Base-by-base conservation (phyloP, 2,329 filamentous ascomycete species). In the Coniella vitis region DNA sequence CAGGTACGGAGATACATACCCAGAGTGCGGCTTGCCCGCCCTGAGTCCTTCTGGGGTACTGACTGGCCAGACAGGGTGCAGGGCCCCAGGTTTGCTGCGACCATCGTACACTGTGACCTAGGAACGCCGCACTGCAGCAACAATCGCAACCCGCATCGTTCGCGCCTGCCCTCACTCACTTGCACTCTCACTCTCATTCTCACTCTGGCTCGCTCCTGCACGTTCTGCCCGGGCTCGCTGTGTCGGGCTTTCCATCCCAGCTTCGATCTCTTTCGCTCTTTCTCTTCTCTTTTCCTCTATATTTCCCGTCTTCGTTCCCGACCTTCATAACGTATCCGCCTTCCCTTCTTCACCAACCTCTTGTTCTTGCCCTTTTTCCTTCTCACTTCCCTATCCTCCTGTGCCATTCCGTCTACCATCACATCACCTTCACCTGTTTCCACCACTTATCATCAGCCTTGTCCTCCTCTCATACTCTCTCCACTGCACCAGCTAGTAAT, bases 381-480 rank as follows among this genome's bases (percentile, higher is more conserved):
- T 52, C 56, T 55, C 57, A 58, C 59, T 57, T 60, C 55, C 45
- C 60, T 48, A 53, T 53, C 56, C 56, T 53, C 49, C 46, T 55
- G 35, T 53, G 57, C 56, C 10, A 32, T 20, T 57, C 54, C 54
- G 50, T 54, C 56, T 51, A 49, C 58, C 55, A 53, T 53, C 48
- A 55, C 45, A 41, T 45, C 31, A 48, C 51, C 40, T 52, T 45
- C 39, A 44, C 49, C 45, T 46, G 7, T 4, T 21, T n/a, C 20
- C 36, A 20, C 52, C 17, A 32, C 35, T 48, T 46, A 31, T 38
- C 51, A 48, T 53, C n/a, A 54, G 45, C 38, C 54, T 17, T 50
- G 51, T 53, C 44, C 47, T 46, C 42, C 47, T 36, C 31, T 39
- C 42, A 38, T 38, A 48, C 40, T 36, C 32, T 45, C 47, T 50